A percentile compares a stretch with the other conserved stretches of the same genome.
phyloP scores from a whole-genome alignment of 768 basidiomycete species.

The Tulasnella sp. region DNA sequence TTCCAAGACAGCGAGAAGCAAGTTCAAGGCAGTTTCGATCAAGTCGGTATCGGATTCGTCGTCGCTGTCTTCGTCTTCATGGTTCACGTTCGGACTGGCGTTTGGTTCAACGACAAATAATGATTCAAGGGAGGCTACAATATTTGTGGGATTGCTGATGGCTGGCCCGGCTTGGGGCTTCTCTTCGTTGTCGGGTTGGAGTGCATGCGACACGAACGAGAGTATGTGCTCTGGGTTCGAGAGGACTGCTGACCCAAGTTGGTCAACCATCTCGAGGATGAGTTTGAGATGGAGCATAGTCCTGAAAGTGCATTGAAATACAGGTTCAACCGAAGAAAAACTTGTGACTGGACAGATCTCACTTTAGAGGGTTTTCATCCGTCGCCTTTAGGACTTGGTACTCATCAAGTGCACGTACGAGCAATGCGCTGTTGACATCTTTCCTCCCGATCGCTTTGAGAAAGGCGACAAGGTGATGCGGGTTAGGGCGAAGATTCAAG shows the following conservation, averaged over 20 bases:
- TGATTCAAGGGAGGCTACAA: constrained; percentile 23
- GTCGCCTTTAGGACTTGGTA: constrained; percentile 42
- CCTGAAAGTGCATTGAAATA: constrained; percentile 23
- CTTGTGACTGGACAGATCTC: constrained; percentile 23
- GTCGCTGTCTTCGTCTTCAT: constrained; percentile 42
- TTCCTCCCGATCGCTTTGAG: constrained; percentile 52
- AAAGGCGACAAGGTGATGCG: constrained; percentile 52
- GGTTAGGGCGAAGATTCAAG: constrained; percentile 65
- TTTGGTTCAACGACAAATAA: constrained; percentile 32
- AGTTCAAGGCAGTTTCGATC: constrained; percentile 62
- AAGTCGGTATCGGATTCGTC: constrained; percentile 43
- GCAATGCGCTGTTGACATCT: constrained; percentile 62
- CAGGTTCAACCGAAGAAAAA: neutral
- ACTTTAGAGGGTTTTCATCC: constrained; percentile 20
- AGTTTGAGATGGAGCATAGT: constrained; percentile 67
- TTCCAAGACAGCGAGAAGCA: constrained; percentile 79
- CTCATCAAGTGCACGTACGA: constrained; percentile 59
- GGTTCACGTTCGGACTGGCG: constrained; percentile 26
- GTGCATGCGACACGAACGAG: constrained; percentile 69
- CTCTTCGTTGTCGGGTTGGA: constrained; percentile 35
- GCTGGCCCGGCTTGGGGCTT: neutral
- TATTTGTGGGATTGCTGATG: constrained; percentile 15
- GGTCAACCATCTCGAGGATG: constrained; percentile 68
- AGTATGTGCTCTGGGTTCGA: constrained; percentile 60
- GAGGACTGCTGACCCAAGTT: constrained; percentile 49